Conservation (phyloP, 2,329 filamentous ascomycete species). For the Curvularia sp. region DNA sequence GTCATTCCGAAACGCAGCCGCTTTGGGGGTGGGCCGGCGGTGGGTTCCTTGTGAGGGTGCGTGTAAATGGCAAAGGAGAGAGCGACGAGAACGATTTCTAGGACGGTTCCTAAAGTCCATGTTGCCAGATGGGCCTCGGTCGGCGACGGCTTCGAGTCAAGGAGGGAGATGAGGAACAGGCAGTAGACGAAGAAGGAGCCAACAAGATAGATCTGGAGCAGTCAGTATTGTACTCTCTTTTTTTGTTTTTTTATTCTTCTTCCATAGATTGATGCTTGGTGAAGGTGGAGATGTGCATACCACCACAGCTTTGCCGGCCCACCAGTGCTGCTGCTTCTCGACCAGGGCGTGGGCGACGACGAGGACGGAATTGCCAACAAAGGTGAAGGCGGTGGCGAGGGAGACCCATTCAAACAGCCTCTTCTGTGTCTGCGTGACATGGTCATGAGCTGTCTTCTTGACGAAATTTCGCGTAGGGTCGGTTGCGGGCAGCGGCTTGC, state of each 20-base stretch:
- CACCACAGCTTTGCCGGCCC: constrained; percentile 80
- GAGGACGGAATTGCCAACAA: constrained; percentile 75
- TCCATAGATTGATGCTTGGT: background rate
- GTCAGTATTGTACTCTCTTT: background rate
- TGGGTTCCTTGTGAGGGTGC: constrained; percentile 69
- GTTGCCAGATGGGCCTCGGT: constrained; percentile 79
- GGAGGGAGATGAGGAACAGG: constrained; percentile 82
- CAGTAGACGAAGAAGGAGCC: constrained; percentile 87
- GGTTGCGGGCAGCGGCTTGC: constrained; percentile 80
- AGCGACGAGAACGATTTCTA: constrained; percentile 76
- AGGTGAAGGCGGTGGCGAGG: constrained; percentile 73
- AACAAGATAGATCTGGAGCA: constrained; percentile 78
- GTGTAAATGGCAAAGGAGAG: constrained; percentile 74
- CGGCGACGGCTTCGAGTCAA: constrained; percentile 83
- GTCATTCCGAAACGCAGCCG: constrained; percentile 52
- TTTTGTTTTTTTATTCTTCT: background rate
- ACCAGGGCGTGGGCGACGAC: constrained; percentile 77
- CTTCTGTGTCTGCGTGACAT: constrained; percentile 72
- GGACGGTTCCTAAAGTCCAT: constrained; percentile 75
- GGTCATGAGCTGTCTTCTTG: constrained; percentile 57
- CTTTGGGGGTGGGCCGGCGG: constrained; percentile 48
- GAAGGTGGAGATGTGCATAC: constrained; percentile 60
- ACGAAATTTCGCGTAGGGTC: constrained; percentile 54
- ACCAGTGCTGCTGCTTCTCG: constrained; percentile 72
- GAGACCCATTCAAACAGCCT: constrained; percentile 78